Base-by-base conservation (phyloP, 1,284 basidiomycete genomes). In the Farysia itapuensis region DNA sequence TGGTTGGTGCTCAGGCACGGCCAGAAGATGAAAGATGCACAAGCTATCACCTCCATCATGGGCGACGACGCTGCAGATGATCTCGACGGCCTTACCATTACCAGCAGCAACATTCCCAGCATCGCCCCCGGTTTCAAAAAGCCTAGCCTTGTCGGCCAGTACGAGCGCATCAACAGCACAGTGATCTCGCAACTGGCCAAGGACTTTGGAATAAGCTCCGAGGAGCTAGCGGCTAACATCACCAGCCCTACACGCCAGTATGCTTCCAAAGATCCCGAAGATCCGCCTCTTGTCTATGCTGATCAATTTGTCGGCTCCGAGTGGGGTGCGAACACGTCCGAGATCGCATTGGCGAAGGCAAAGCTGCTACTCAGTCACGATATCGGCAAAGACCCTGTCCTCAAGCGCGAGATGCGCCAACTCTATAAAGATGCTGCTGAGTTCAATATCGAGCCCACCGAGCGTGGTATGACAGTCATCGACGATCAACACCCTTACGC, bases 331-430 rank as follows among this genome's bases (percentile, higher is more conserved):
- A 37, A 48, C 9, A 53, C 58, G n/a, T 44, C 71, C 12, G 52
- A 67, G 37, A 38, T 53, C 4, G 68, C 59, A 3, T 48, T 74
- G 5, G 52, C 67, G 15, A 52, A 64, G 22, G 90, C 93, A 7
- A 85, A 89, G 45, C 84, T 89, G 81, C 87, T 98, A 52, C 79
- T 97, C 28, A 84, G 88, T 11, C 90, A 88, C 1, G 95, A 99
- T 77, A 83, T 98, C 16, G 89, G 90, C 19, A 91, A 89, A 70
- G 93, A 99, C 75, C 95, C 94, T 8, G 80, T 91, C 15, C 82
- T 99, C 34, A 84, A 90, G 43, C 85, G 87, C 58, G 83, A 87
- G 57, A 85, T 91, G 30, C 85, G 94, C 40, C 82, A 85, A 39
- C 78, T 85, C 21, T 93, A 94, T 81, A 86, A 85, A 69, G 80